These are phyloP conservation scores for Litsea cubeba DNA, from an alignment of 164 flowering plant species.

Conservation along the genomic window DNA sequence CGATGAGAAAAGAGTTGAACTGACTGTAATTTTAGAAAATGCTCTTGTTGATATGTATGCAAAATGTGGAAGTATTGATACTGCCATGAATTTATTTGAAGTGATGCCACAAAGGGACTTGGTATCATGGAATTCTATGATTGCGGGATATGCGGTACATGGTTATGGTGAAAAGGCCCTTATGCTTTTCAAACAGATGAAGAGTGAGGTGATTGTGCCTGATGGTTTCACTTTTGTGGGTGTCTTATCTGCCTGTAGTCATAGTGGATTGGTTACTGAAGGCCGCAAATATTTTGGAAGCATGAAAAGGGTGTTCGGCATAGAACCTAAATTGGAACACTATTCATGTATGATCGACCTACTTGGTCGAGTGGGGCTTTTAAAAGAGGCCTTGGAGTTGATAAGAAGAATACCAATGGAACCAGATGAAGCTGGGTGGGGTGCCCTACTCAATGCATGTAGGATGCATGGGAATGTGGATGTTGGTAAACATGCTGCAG, in stretches of 20 bases:
- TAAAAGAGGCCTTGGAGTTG: constrained; percentile 41
- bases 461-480: constrained; percentile 44
- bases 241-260: constrained; percentile 52
- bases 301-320: constrained; percentile 26
- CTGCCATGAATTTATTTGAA: constrained; percentile 29
- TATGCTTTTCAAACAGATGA: constrained; percentile 35
- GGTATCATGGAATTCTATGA: constrained; percentile 58
- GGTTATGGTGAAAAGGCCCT: constrained; percentile 41
- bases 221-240: constrained; percentile 50
- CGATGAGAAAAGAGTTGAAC: constrained; percentile 20
- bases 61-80: constrained; percentile 47
- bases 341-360: constrained; percentile 52
- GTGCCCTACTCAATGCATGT: constrained; percentile 55
- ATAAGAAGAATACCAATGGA: constrained; percentile 45
- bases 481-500: constrained; percentile 39
- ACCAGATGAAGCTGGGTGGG: constrained; percentile 51
- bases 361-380: constrained; percentile 42
- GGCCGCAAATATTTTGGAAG: constrained; percentile 30
- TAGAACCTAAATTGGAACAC: constrained; percentile 47
- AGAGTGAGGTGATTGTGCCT: constrained; percentile 20
- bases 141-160: constrained; percentile 41
- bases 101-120: constrained; percentile 33
- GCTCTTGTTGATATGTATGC: constrained; percentile 58
- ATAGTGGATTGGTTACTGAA: constrained; percentile 38
- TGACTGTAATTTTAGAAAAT: constrained; percentile 34